phyloP scores from a whole-genome alignment of 179 eudicot species.

The Sideroxylon spinosum region DNA sequence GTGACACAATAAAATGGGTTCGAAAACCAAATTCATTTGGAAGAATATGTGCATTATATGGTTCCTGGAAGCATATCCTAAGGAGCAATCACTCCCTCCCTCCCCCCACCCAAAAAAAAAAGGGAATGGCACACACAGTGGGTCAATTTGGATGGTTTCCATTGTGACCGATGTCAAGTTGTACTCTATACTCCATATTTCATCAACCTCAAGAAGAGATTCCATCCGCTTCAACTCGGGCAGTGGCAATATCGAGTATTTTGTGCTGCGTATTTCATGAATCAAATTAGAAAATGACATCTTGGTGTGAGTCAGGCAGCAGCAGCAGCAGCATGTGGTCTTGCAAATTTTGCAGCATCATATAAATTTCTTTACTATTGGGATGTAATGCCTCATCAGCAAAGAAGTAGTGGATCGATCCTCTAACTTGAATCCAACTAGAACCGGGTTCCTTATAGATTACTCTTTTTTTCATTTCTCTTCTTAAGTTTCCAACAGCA shows the following conservation, averaged over 20 bases:
- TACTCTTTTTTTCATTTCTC: conserved; percentile 24
- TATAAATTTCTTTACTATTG: neutral
- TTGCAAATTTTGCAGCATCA: conserved; percentile 10
- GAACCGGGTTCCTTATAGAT: conserved; percentile 24
- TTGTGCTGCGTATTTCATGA: neutral
- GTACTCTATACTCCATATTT: neutral
- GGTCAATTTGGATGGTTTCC: neutral
- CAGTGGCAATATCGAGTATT: neutral
- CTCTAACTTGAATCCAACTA: conserved; percentile 33
- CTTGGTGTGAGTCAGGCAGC: neutral
- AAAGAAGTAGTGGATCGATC: conserved; percentile 19
- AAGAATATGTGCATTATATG: neutral
- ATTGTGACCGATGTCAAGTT: neutral
- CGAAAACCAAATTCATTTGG: neutral
- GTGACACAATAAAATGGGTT: neutral
- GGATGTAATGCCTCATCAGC: conserved; percentile 20
- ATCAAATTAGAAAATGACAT: neutral
- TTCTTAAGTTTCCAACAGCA: conserved; percentile 20
- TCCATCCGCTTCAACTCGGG: neutral
- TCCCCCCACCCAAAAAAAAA: neutral
- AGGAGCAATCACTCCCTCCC: neutral
- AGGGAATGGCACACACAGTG: neutral
- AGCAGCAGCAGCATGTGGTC: conserved; percentile 12
- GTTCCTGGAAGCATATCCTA: neutral
- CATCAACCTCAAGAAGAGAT: neutral